Percentiles rank a stretch among this genome's conserved stretches.
Conservation (phyloP, 441 rosid species). For the Erysimum cheiri region DNA sequence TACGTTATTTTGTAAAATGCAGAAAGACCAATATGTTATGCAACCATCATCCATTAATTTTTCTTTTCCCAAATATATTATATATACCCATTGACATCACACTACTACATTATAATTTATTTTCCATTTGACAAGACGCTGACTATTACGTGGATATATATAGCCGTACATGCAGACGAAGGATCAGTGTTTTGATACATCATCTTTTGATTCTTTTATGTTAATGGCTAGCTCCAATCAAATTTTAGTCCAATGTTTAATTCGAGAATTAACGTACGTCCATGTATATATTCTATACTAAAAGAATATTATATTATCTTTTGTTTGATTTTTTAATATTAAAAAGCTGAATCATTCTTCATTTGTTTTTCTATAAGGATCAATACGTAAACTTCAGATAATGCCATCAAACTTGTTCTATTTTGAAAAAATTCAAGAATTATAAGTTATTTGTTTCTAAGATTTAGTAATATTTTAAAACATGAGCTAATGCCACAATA, state of each 20-base stretch:
- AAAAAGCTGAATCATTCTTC: too few relatives aligned
- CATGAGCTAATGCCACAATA: too few relatives aligned
- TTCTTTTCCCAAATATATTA: neutral
- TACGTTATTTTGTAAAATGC: conserved; percentile 13
- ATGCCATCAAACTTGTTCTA: too few relatives aligned
- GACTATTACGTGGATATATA: conserved; percentile 33
- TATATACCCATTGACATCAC: conserved; percentile 19
- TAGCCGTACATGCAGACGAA: conserved; percentile 30
- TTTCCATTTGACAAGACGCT: conserved; percentile 28
- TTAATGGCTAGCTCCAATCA: conserved; percentile 25
- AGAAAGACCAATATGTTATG: conserved; percentile 9
- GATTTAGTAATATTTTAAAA: too few relatives aligned
- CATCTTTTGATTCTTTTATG: conserved; percentile 42
- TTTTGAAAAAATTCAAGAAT: too few relatives aligned
- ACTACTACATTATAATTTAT: neutral
- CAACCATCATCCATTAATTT: neutral
- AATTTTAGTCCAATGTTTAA: conserved; percentile 8
- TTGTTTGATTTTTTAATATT: too few relatives aligned
- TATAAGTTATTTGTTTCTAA: too few relatives aligned
- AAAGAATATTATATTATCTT: too few relatives aligned
- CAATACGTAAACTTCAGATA: too few relatives aligned
- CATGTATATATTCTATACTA: neutral
- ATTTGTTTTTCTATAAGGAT: too few relatives aligned
- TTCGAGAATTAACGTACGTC: neutral
- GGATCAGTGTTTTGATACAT: conserved; percentile 26